Conservation (phyloP, 2,329 filamentous ascomycete genomes). For the Ascochyta rabiei region DNA sequence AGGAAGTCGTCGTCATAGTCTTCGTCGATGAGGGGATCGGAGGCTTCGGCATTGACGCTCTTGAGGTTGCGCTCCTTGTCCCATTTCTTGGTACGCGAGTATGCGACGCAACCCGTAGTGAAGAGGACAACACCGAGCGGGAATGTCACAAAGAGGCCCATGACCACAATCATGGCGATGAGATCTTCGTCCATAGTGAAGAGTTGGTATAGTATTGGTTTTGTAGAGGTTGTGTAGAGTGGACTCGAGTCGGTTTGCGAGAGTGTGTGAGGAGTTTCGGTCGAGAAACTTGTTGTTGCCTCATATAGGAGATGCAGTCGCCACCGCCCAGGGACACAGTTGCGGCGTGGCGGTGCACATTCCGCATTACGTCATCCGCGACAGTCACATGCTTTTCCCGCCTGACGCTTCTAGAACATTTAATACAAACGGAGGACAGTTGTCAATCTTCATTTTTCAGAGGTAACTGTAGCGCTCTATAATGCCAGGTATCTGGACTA, state of each 20-base stretch:
- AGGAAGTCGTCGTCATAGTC: slow-evolving; percentile 33
- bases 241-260: not conserved
- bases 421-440: not conserved
- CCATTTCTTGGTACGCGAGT: slow-evolving; percentile 41
- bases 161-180: slow-evolving; percentile 30
- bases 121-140: slow-evolving; percentile 30
- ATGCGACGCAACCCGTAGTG: slow-evolving; percentile 34
- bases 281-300: slow-evolving; percentile 7
- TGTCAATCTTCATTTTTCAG: not conserved
- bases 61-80: slow-evolving; percentile 36
- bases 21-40: slow-evolving; percentile 23
- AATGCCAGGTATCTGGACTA: not conserved
- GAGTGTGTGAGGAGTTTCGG: not conserved
- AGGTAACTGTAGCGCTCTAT: not conserved
- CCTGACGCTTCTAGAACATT: not conserved
- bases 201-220: not conserved
- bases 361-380: slow-evolving; percentile 13
- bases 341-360: slow-evolving; percentile 14
- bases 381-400: slow-evolving; percentile 2
- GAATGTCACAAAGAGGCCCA: slow-evolving; percentile 34
- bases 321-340: slow-evolving; percentile 17
- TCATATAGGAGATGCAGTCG: slow-evolving; percentile 18
- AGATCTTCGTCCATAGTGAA: slow-evolving; percentile 39
- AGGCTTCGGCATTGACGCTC: slow-evolving; percentile 30
- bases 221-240: not conserved